Base-by-base conservation (phyloP, 2,329 filamentous ascomycete genomes). In the Escovopsis sp. region DNA sequence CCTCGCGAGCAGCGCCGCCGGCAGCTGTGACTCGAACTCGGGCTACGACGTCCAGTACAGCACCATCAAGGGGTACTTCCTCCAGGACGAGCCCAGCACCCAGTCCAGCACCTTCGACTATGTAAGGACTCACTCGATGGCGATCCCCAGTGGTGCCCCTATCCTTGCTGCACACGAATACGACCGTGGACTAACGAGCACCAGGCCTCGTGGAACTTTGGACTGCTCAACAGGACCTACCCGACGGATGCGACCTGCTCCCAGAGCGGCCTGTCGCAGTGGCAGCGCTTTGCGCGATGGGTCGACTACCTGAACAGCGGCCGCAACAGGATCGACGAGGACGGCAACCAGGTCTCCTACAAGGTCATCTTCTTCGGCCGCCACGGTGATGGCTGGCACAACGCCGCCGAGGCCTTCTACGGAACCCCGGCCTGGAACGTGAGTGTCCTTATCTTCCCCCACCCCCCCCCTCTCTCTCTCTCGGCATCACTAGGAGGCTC, bases 381-480 rank as follows among this genome's bases (percentile, higher is more conserved):
- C 33, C 81, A 85, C 53, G 81, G 81, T 16, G 71, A 85, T 57
- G 81, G 81, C 11, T 74, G 63, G 50, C 72, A 77, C 48, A 78
- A 77, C 48, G 67, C 67, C 7, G 79, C 79, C 12, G 76, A 83
- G 57, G 63, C 65, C 25, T 79, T 67, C 55, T 84, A 81, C 49
- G 79, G 79, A 37, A 83, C 78, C 0, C 70, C 74, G 2, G 74
- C 73, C 3, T 84, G 79, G 80, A 79, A 84, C 54, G 74, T 73
- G 56, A 50, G 71, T 61, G 13, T 20, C 24, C 37, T 13, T 11
- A 16, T 5, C 12, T 20, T 12, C 25, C 36, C 9, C 7, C 27
- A 6, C 27, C 9, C 11, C 27, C 7, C 20, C 20, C 20, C 20
- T 20, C 20, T 20, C 33, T n/a, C 15, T 24, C 15, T 31, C 29